Evolutionary conservation across 352 stramenopile species (phyloP), one percentile per base, ranked within the genome.

Genomic region (Albugo candida): DNA sequence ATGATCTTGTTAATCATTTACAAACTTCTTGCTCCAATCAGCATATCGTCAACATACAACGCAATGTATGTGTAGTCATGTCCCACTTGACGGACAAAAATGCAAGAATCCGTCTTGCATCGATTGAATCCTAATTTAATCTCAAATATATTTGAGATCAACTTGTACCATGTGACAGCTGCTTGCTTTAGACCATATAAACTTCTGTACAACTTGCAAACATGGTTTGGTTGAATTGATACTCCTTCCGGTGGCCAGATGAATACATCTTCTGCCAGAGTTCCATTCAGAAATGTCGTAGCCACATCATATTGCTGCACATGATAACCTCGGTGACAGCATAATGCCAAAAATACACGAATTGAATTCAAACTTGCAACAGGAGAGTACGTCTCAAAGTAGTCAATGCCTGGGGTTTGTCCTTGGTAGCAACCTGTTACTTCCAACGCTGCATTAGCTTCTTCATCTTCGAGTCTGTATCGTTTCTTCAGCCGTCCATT

Each of bases 291-390:
- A 38, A 63, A 63, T n/a, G 45, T 48, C 2, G 52, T 60, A 36
- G 56, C 45, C 14, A 63, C 53, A 36, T 63, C 56, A 11, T 48
- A 51, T n/a, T 63, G 50, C 16, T 63, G 49, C 6, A 52, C 45
- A 14, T 38, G 16, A 37, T 53, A 44, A 21, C 47, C 53, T 47
- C 53, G 10, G 20, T 41, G 34, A 41, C 13, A 49, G 17, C 4
- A 27, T 3, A 57, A 38, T 16, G 41, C 27, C 20, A 56, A 56
- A 8, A 43, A 43, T 19, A 24, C 17, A 43, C 38, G 38, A 43
- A 43, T 24, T 8, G 3, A 24, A 19, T 19, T 24, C 8, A 43
- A 8, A 43, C 38, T 43, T 19, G 38, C 3, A 19, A 43, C 38
- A 43, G 38, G 38, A n/a, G n/a, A 43, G 38, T 43, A 43, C 8